phyloP scores from a whole-genome alignment of 139 green algal genomes.

The Zygnema circumcarinatum region DNA sequence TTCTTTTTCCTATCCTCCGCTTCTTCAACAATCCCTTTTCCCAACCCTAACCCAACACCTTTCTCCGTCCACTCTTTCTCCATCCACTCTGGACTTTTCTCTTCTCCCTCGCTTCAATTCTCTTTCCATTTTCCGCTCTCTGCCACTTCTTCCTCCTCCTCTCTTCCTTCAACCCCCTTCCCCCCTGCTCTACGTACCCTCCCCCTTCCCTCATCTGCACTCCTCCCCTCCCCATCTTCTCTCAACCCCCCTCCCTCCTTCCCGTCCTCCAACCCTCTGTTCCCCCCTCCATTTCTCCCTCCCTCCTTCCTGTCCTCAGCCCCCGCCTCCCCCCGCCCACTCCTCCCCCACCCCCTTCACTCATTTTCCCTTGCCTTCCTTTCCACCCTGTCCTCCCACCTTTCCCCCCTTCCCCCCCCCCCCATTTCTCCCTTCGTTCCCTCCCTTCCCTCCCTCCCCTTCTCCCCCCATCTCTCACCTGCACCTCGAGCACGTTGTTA shows the following conservation, averaged over 20 bases:
- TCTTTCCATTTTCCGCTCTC: not conserved
- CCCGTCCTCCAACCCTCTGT: not conserved
- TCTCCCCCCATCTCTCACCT: too few relatives aligned
- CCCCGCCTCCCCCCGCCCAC: not conserved
- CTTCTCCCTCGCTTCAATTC: not conserved
- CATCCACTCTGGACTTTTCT: not conserved
- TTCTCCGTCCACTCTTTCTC: not conserved
- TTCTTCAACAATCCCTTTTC: not conserved
- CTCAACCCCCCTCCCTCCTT: not conserved
- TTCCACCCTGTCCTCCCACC: too few relatives aligned
- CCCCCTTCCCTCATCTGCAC: not conserved
- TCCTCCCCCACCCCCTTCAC: too few relatives aligned
- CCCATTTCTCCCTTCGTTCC: too few relatives aligned
- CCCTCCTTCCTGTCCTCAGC: not conserved
- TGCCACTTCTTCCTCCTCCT: not conserved
- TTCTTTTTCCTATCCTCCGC: not conserved
- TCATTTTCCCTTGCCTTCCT: too few relatives aligned
- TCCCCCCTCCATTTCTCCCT: not conserved
- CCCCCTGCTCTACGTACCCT: not conserved
- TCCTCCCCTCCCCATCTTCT: not conserved
- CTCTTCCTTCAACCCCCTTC: not conserved
- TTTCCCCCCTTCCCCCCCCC: too few relatives aligned
- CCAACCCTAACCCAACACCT: not conserved
- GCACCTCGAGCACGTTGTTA: slow-evolving; percentile 97
- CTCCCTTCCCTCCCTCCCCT: too few relatives aligned